Conservation (phyloP, 495 filamentous ascomycete genomes). For the Lasiosphaeria miniovina region DNA sequence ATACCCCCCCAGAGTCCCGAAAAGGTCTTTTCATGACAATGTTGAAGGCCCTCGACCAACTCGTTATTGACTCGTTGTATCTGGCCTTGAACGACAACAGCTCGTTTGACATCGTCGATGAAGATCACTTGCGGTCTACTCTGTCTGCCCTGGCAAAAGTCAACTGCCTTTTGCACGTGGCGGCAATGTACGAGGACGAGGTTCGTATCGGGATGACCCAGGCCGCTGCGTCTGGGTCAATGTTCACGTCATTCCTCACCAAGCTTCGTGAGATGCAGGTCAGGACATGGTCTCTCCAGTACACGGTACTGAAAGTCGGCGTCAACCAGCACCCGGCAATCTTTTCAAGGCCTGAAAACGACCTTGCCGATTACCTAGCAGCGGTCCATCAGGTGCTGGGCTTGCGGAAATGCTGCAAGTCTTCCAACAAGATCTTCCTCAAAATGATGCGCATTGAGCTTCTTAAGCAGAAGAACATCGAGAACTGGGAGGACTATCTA, state of each 20-base stretch:
- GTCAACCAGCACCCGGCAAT: conserved; percentile 61
- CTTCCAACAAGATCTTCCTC: conserved; percentile 82
- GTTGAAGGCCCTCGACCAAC: conserved; percentile 72
- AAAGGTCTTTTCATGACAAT: conserved; percentile 66
- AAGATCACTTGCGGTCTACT: conserved; percentile 67
- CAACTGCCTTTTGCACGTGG: conserved; percentile 69
- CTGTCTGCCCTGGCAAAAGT: conserved; percentile 65
- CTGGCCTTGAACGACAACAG: conserved; percentile 64
- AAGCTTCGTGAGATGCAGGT: conserved; percentile 88
- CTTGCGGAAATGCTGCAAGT: conserved; percentile 77
- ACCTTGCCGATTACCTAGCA: conserved; percentile 70
- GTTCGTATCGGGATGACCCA: conserved; percentile 66
- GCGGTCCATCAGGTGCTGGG: conserved; percentile 83
- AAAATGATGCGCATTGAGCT: conserved; percentile 83
- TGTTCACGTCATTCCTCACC: conserved; percentile 55
- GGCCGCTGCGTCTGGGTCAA: conserved; percentile 31
- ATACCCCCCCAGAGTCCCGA: conserved; percentile 59
- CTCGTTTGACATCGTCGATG: conserved; percentile 80
- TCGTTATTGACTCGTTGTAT: conserved; percentile 63
- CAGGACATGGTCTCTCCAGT: conserved; percentile 77
- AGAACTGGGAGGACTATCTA: conserved; percentile 73
- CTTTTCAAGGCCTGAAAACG: conserved; percentile 62
- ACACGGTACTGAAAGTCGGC: conserved; percentile 69
- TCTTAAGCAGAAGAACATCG: conserved; percentile 57
- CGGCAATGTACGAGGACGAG: conserved; percentile 78